A percentile compares a stretch with the other conserved stretches of the same genome.
phyloP scores from a whole-genome alignment of 2,329 filamentous ascomycete genomes.

The Calonectria pseudoreteaudii region DNA sequence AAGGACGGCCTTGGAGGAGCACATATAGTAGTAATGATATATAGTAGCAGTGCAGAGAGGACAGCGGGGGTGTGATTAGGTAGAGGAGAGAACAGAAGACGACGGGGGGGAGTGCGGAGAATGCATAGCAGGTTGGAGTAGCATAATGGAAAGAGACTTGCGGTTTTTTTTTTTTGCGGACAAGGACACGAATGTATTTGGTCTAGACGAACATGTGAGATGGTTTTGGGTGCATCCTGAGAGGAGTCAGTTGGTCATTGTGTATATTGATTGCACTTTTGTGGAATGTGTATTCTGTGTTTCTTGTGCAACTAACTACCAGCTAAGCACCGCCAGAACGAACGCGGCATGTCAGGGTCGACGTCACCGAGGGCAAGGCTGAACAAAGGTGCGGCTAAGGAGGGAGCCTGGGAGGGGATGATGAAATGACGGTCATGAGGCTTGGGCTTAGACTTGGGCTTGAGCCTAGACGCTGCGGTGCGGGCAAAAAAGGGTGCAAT shows the following conservation, averaged over 20 bases:
- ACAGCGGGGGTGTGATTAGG: not conserved
- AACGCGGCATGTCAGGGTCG: not conserved
- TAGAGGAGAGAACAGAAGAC: not conserved
- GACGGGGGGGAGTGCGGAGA: not conserved
- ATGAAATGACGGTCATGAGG: not conserved
- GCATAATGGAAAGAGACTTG: constrained; percentile 37
- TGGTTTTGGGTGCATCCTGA: not conserved
- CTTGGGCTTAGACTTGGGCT: not conserved
- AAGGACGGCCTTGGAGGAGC: constrained; percentile 32
- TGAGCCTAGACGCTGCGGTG: not conserved
- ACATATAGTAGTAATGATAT: constrained; percentile 43
- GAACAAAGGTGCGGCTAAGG: not conserved
- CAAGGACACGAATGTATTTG: not conserved
- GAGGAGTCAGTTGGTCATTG: not conserved
- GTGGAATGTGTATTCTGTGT: not conserved
- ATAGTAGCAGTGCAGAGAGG: constrained; percentile 1
- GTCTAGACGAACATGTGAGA: not conserved
- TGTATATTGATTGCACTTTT: not conserved
- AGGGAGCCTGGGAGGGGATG: constrained; percentile 12
- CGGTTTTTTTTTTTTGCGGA: not conserved
- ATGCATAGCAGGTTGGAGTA: constrained; percentile 27
- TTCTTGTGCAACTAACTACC: not conserved
- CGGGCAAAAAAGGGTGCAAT: constrained; percentile 32
- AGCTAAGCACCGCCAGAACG: too few species aligned
- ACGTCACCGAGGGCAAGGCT: constrained; percentile 28